phyloP scores from a whole-genome alignment of 345 rosid species.

The Gynandropsis gynandra region DNA sequence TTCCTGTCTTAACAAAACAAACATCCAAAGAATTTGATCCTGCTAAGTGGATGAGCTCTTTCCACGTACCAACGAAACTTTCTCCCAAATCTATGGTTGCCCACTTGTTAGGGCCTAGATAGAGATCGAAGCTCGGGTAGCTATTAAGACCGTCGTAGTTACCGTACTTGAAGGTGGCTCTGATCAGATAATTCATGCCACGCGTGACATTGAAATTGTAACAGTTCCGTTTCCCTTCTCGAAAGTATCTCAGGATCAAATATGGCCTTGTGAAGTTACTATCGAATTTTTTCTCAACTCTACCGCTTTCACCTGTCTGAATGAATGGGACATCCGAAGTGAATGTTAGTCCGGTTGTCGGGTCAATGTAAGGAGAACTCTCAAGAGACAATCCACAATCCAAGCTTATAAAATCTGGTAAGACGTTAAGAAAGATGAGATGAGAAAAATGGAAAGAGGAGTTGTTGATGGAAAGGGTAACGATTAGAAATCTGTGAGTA shows the following conservation, averaged over 20 bases:
- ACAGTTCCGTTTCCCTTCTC: constrained; percentile 36
- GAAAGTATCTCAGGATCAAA: constrained; percentile 26
- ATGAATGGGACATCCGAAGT: constrained; percentile 26
- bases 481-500: too few species aligned
- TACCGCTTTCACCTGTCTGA: constrained; percentile 17
- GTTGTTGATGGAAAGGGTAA: too few species aligned
- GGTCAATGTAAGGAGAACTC: constrained; percentile 22
- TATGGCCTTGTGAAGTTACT: neutral
- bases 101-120: constrained; percentile 42
- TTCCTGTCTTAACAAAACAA: constrained; percentile 38
- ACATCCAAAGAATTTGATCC: constrained; percentile 25
- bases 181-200: constrained; percentile 26
- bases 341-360: constrained; percentile 19
- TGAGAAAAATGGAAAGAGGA: too few species aligned
- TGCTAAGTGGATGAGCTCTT: constrained; percentile 36
- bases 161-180: constrained; percentile 31
- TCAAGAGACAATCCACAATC: constrained; percentile 33
- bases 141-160: constrained; percentile 33
- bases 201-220: constrained; percentile 18
- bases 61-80: neutral
- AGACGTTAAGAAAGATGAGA: neutral
- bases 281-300: neutral
- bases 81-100: constrained; percentile 10
- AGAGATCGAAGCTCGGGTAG: constrained; percentile 30
- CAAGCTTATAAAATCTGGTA: constrained; percentile 39